Conservation (phyloP, 1,284 basidiomycete species). For the Sparassis latifolia region DNA sequence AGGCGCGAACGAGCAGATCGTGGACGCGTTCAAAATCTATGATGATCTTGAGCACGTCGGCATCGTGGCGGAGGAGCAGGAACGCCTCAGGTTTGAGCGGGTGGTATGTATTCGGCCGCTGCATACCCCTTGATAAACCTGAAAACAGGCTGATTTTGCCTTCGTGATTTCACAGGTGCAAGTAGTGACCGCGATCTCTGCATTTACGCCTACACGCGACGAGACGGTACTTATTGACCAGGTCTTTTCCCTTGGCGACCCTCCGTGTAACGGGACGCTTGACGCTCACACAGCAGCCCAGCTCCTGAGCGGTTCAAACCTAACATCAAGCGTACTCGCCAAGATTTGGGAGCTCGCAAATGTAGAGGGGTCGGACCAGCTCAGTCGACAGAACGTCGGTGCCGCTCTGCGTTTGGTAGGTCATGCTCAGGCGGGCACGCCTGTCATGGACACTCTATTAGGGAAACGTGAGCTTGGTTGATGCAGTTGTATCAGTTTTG, state of each 20-base stretch:
- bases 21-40: conserved; percentile 37
- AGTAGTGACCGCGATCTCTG: background rate
- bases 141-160: no score
- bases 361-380: background rate
- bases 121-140: no score
- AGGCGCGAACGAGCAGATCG: conserved; percentile 49
- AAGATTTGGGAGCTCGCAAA: background rate
- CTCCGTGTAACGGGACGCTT: background rate
- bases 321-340: background rate
- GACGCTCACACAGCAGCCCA: background rate
- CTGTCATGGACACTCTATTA: background rate
- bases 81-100: background rate
- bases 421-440: background rate
- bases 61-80: conserved; percentile 10
- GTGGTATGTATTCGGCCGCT: no score
- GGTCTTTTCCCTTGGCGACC: background rate
- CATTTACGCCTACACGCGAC: background rate
- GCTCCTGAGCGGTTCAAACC: background rate
- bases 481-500: background rate
- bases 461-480: background rate
- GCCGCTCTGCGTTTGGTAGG: background rate
- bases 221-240: background rate
- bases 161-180: background rate
- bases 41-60: conserved; percentile 68
- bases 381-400: background rate